Evolutionary conservation across 768 basidiomycete genomes (phyloP), one percentile per base, ranked within the genome.

Genomic region (Nidularia pulvinata): DNA sequence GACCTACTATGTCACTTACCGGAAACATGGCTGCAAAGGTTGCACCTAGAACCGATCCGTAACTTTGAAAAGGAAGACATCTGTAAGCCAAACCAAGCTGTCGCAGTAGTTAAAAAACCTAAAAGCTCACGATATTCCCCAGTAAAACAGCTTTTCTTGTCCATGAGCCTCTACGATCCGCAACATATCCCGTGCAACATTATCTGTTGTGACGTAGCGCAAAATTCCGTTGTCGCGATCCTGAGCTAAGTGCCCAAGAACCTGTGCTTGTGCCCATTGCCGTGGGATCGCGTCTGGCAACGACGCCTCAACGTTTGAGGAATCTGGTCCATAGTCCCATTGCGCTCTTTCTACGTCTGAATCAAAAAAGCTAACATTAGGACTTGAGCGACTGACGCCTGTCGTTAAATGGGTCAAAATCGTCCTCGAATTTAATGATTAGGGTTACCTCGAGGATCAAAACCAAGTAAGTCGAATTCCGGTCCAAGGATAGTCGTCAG

Each of bases 391-490:
- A 6, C 59, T 64, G n/a, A 78, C 58, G 22, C 78, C 73, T 76
- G 51, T 13, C 32, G 11, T 49, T 14, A 35, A 25, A 14, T 30
- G 4, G 25, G 25, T 30, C 25, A 30, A 30, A 30, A 30, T 30
- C 7, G 48, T n/a, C 33, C n/a, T 16, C 16, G 10, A n/a, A 16
- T 3, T 9, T 43, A 39, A 5, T 49, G 25, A 30, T 30, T 30
- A 30, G 25, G 25, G 57, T 6, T 55, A 76, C 76, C 77, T 64
- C 77, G 60, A n/a, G 77, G 77, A 58, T 81, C 79, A 55, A 79
- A 80, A 3, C 75, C 68, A 9, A 81, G 67, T 2, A 80, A 56
- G 51, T 81, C 77, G 55, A 75, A 81, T 43, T 71, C 63, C n/a
- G 73, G 69, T 4, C 80, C 79, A 6, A 80, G 46, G 11, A 76